Percentiles rank a stretch among this genome's conserved stretches.
phyloP scores from a whole-genome alignment of 768 basidiomycete genomes.

The Calocera viscosa region DNA sequence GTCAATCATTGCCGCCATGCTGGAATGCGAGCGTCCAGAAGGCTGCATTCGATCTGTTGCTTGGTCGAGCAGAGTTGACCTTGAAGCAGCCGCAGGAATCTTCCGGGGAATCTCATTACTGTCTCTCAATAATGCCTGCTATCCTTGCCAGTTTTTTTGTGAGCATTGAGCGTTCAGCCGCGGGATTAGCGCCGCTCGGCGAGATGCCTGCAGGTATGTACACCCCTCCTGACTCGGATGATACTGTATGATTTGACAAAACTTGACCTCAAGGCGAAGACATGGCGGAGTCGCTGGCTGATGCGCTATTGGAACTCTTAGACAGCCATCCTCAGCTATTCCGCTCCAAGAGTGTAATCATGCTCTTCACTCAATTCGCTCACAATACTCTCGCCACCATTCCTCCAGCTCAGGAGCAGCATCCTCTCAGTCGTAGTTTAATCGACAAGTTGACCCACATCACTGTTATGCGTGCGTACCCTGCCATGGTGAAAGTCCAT shows the following conservation, averaged over 20 bases:
- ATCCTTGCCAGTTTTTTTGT: conserved; percentile 35
- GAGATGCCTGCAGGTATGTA: neutral
- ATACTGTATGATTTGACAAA: neutral
- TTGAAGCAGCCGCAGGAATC: neutral
- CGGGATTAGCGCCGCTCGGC: neutral
- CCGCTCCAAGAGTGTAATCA: neutral
- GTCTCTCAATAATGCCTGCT: conserved; percentile 40
- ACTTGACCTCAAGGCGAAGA: neutral
- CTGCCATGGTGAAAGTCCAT: neutral
- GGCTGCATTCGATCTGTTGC: conserved; percentile 54
- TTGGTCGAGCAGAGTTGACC: conserved; percentile 34
- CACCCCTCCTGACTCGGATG: no score
- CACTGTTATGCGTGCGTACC: neutral
- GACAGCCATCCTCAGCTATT: neutral
- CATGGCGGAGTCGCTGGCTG: neutral
- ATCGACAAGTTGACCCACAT: neutral
- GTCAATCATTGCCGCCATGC: conserved; percentile 46
- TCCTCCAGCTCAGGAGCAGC: neutral
- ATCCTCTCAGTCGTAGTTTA: neutral
- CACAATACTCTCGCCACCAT: neutral
- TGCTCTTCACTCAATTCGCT: neutral
- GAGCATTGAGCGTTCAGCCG: neutral
- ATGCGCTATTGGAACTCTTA: neutral
- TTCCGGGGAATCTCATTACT: conserved; percentile 11
- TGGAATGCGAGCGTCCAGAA: conserved; percentile 62